A percentile compares a stretch with the other conserved stretches of the same genome.
Conservation (phyloP, 2,329 filamentous ascomycete genomes). For the Trichoderma guizhouense region DNA sequence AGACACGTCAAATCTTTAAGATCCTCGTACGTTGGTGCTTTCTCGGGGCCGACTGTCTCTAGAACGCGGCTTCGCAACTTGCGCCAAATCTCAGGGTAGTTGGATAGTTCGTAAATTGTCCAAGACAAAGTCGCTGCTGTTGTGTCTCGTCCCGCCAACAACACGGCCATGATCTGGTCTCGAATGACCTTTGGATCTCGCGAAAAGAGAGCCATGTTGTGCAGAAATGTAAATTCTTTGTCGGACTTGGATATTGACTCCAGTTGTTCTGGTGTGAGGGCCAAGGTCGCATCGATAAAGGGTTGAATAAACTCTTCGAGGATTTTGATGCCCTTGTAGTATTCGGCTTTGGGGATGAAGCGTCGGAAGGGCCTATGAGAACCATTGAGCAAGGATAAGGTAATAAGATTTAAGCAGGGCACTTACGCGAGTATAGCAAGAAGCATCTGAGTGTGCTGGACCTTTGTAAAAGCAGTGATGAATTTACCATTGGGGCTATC, state of each 20-base stretch:
- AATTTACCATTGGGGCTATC: constrained; percentile 62
- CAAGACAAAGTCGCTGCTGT: constrained; percentile 80
- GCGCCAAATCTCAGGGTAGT: constrained; percentile 63
- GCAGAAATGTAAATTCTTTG: constrained; percentile 76
- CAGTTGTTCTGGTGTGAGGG: constrained; percentile 67
- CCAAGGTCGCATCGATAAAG: constrained; percentile 72
- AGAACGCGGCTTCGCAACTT: constrained; percentile 73
- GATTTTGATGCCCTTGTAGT: constrained; percentile 60
- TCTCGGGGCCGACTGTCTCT: constrained; percentile 58
- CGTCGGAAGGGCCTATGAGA: constrained; percentile 58
- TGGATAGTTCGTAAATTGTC: constrained; percentile 76
- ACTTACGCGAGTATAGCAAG: constrained; percentile 23
- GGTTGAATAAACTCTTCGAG: constrained; percentile 74
- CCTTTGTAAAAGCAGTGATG: constrained; percentile 76
- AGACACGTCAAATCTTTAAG: constrained; percentile 87
- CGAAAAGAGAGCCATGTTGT: constrained; percentile 79
- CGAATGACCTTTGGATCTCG: constrained; percentile 69
- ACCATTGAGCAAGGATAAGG: constrained; percentile 38
- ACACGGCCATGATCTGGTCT: constrained; percentile 78
- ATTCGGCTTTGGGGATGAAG: constrained; percentile 62
- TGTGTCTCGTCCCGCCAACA: constrained; percentile 83
- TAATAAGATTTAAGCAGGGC: constrained; percentile 27
- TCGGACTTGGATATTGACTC: constrained; percentile 66
- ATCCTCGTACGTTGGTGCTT: constrained; percentile 69
- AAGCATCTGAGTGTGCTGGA: constrained; percentile 64